Evolutionary conservation across 1,284 basidiomycete genomes (phyloP), one percentile per base, ranked within the genome.

Genomic region (Meira nashicola): DNA sequence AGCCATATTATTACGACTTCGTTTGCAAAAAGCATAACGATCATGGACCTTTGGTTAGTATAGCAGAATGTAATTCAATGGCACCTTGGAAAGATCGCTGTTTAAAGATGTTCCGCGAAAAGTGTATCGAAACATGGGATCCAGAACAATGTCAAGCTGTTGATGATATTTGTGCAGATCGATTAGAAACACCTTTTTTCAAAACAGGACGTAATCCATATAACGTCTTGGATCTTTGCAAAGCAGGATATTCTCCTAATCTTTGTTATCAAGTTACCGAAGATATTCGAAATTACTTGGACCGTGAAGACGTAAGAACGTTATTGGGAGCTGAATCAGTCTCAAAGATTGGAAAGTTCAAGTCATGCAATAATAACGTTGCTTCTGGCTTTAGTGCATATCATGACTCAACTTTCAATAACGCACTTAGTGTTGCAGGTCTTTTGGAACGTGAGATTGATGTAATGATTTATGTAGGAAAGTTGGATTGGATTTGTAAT

Each of bases 371-470:
- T 19, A 7, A 54, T 1, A 59, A 71, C n/a, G 66, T 71, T 2
- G 49, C 21, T 15, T 3, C 1, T 1, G 62, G 64, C 0, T 74
- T 74, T 53, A 17, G 11, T 9, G 28, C 39, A 10, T 57, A 52
- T 50, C 21, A 62, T 14, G 71, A 74, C 37, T 39, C 33, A 17
- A 25, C 56, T 0, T 61, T 68, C 15, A 65, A 70, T 25, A 74
- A 67, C 40, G 61, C 58, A 0, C 59, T 47, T 76, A 86, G 90
- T 71, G 81, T 90, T 57, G 82, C 84, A 1, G 85, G 82, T 1
- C 82, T 92, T 38, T 83, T 92, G 19, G 89, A 91, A 71, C 84
- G 88, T 33, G 86, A 86, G 5, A 78, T 91, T 41, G 82, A 84
- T 19, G 80, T 89, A 25, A 81, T 91, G 53, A 86, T 89, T 61